Base-by-base conservation (phyloP, 2,329 filamentous ascomycete genomes). In the Aspergillus pseudoglaucus region DNA sequence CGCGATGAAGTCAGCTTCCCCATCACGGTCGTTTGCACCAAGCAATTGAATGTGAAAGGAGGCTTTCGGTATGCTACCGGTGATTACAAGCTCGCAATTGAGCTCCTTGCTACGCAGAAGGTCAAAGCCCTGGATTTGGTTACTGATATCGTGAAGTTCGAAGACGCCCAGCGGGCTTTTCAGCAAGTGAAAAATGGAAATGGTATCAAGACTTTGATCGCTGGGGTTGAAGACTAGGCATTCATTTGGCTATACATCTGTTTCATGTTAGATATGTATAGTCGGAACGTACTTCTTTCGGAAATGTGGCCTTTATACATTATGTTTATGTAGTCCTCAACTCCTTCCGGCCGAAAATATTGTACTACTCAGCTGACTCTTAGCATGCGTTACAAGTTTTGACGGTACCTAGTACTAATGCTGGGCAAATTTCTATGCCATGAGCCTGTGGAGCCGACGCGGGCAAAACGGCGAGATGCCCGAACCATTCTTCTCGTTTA, bases 1-100 rank as follows among this genome's bases (percentile, higher is more conserved):
- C 87, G 85, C 65, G 67, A 82, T 25, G 87, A 95, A 60, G 89
- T 95, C 67, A 85, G 71, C 6, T 45, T 52, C 18, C 44, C 47
- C n/a, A 45, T 52, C 20, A 44, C 37, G 76, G 83, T 85, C 9
- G 74, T 90, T 66, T 90, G 87, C 66, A 75, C 82, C 45, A 94
- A 94, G 73, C 89, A 94, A 73, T 77, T 93, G 20, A 90, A 83
- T 3, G 79, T 84, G 33, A 85, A 83, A 61, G 88, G 88, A 22
- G 87, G 82, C 49, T 94, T 94, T 76, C 80, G 89, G 33, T 95
- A 94, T 69, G 83, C 83, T 3, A 79, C 82, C 4, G 88, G 88
- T 15, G 88, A 94, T 67, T 95, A 94, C 67, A 76, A 81, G 61
- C 78, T 87, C 2, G 87, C 87, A 6, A 76, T 94, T 32, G 81